These are phyloP conservation scores for Phytophthora foliorum DNA, from an alignment of 352 stramenopile species.

Conservation along the genomic window DNA sequence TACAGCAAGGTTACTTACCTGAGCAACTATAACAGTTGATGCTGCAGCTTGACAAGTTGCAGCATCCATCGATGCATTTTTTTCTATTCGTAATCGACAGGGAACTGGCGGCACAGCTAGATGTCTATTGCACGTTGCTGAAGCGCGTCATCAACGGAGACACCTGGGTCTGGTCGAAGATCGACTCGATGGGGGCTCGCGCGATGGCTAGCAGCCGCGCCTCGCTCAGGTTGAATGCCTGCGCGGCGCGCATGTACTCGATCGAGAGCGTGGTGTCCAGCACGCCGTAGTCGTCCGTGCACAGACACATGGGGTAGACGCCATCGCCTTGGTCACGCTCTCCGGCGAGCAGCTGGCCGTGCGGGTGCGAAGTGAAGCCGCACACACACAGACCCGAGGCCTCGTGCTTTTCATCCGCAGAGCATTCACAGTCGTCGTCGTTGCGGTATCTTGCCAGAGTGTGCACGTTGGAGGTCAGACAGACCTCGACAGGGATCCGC, in stretches of 20 bases:
- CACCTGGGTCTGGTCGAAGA: conserved; percentile 66
- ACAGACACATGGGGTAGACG: conserved; percentile 89
- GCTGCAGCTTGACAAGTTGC: too few relatives aligned
- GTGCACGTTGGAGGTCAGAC: conserved; percentile 95
- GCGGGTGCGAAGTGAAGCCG: conserved; percentile 86
- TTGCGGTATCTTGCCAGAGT: conserved; percentile 88
- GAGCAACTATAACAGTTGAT: too few relatives aligned
- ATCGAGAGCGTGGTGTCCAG: conserved; percentile 91
- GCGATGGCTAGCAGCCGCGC: conserved; percentile 55
- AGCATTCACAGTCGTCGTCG: conserved; percentile 43
- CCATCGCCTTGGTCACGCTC: conserved; percentile 33
- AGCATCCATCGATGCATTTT: too few relatives aligned
- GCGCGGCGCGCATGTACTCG: conserved; percentile 87
- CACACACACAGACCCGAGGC: conserved; percentile 59
- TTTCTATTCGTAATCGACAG: too few relatives aligned
- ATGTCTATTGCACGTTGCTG: neutral
- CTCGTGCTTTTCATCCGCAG: conserved; percentile 41
- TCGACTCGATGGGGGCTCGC: conserved; percentile 51
- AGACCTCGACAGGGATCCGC: conserved; percentile 93
- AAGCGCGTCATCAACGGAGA: conserved; percentile 23
- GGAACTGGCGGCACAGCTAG: too few relatives aligned
- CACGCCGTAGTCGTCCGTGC: conserved; percentile 95
- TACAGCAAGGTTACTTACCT: too few relatives aligned
- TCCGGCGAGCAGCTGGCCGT: conserved; percentile 63
- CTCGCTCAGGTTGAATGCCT: conserved; percentile 78